Evolutionary conservation across 2,329 filamentous ascomycete species (phyloP).

Genomic region (Fonsecaea erecta): DNA sequence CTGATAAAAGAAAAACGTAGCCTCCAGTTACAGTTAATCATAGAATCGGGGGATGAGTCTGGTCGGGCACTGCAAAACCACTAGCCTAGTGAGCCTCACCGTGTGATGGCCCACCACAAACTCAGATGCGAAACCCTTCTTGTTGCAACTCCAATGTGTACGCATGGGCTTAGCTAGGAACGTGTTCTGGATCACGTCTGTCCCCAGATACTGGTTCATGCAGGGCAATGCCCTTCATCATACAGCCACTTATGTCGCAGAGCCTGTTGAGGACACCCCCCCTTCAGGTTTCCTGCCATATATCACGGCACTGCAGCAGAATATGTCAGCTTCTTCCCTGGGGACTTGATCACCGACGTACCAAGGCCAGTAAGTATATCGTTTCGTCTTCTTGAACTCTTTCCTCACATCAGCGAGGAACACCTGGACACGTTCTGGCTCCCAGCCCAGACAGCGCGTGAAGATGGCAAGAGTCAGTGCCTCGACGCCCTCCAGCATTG

Average conservation of each 20-base stretch:
- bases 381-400: slow-evolving; percentile 32
- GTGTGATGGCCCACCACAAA: too few relatives aligned
- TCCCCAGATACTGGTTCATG: neutral
- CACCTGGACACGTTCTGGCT: slow-evolving; percentile 33
- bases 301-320: slow-evolving; percentile 4
- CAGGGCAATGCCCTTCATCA: neutral
- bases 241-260: neutral
- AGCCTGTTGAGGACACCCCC: neutral
- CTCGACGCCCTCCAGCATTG: slow-evolving; percentile 23
- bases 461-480: slow-evolving; percentile 21
- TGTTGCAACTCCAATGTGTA: neutral
- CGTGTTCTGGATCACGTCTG: neutral
- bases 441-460: slow-evolving; percentile 19
- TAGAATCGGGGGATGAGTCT: too few relatives aligned
- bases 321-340: slow-evolving; percentile 24
- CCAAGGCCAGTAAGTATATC: slow-evolving; percentile 28
- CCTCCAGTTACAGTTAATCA: neutral
- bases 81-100: too few relatives aligned
- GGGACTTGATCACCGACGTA: slow-evolving; percentile 33
- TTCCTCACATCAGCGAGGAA: slow-evolving; percentile 34
- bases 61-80: too few relatives aligned
- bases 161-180: neutral
- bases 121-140: neutral
- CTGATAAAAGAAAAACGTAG: neutral
- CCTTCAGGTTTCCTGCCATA: slow-evolving; percentile 10